These are phyloP conservation scores for Phytopythium oedochilum DNA, from an alignment of 352 stramenopile species.

Conservation along the genomic window DNA sequence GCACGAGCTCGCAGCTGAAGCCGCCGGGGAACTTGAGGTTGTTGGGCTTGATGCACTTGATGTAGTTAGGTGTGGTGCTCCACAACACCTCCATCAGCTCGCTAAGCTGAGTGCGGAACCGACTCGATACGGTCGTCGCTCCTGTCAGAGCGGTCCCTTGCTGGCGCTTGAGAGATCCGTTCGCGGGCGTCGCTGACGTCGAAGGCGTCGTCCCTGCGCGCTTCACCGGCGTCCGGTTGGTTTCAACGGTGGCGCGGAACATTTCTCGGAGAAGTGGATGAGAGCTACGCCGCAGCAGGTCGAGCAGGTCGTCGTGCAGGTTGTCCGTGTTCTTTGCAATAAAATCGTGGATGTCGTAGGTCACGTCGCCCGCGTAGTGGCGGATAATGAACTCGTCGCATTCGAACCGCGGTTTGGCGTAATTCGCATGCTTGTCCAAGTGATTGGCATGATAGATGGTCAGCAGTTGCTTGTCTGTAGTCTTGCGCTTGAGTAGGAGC, in stretches of 20 bases:
- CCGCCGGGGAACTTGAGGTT: constrained; percentile 88
- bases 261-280: constrained; percentile 66
- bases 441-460: constrained; percentile 80
- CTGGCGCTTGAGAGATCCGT: constrained; percentile 18
- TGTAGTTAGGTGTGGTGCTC: constrained; percentile 90
- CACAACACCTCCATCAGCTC: constrained; percentile 83
- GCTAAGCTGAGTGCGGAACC: constrained; percentile 69
- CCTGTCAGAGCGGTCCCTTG: constrained; percentile 51
- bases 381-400: constrained; percentile 85
- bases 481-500: constrained; percentile 85
- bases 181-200: constrained; percentile 2
- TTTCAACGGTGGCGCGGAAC: constrained; percentile 16
- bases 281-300: constrained; percentile 60
- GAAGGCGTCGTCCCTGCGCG: constrained; percentile 9
- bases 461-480: constrained; percentile 77
- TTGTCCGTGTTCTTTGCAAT: constrained; percentile 89
- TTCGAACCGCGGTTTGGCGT: constrained; percentile 73
- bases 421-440: constrained; percentile 64
- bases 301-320: constrained; percentile 82
- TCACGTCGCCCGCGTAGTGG: constrained; percentile 80
- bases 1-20: constrained; percentile 85
- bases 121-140: constrained; percentile 62
- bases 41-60: constrained; percentile 96
- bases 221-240: constrained; percentile 8
- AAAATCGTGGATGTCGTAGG: constrained; percentile 81